Conservation (phyloP, 257 asterid genomes). For the Cruciata laevipes region DNA sequence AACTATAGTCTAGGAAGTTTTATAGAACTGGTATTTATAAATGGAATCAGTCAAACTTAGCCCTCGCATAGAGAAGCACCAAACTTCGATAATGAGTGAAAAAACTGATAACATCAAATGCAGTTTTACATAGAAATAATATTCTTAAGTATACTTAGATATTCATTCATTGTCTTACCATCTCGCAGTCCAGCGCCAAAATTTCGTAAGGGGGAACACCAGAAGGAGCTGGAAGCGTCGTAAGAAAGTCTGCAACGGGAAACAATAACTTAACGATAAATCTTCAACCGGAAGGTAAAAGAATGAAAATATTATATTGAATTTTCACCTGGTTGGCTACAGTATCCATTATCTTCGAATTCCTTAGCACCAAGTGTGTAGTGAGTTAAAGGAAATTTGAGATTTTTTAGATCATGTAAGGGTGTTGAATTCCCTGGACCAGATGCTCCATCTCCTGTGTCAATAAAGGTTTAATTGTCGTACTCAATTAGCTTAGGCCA, state of each 20-base stretch:
- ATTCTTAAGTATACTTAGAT: constrained; percentile 2
- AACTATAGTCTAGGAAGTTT: background rate
- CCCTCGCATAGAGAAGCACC: background rate
- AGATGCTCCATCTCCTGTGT: constrained; percentile 34
- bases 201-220: constrained; percentile 59
- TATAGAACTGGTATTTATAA: background rate
- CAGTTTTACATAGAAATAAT: background rate
- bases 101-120: background rate
- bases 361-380: constrained; percentile 74
- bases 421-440: constrained; percentile 27
- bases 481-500: background rate
- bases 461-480: constrained; percentile 7
- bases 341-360: constrained; percentile 86
- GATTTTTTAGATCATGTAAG: constrained; percentile 32
- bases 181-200: constrained; percentile 92
- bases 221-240: constrained; percentile 70
- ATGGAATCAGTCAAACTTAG: background rate
- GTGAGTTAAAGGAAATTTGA: constrained; percentile 72
- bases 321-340: constrained; percentile 50
- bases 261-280: background rate
- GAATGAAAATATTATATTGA: constrained; percentile 4
- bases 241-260: constrained; percentile 52
- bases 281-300: background rate
- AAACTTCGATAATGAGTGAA: background rate
- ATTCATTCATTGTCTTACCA: constrained; percentile 44